A percentile compares a stretch with the other conserved stretches of the same genome.
These are phyloP conservation scores for Tylopilus vinaceipallidus DNA, from an alignment of 768 basidiomycete species.

Conservation along the genomic window DNA sequence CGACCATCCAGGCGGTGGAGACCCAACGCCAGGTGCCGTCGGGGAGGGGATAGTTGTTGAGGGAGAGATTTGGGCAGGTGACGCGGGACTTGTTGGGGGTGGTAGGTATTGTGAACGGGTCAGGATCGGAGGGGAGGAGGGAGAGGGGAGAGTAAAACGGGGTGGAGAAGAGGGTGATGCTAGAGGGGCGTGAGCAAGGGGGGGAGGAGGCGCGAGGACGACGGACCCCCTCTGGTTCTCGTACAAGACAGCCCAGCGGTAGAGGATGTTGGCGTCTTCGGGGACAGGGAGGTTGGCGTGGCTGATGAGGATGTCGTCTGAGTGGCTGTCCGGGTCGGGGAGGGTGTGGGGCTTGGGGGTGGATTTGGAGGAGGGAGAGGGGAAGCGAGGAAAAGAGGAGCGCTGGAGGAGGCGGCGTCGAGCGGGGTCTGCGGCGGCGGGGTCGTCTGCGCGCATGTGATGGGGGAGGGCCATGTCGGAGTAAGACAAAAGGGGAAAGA, in stretches of 20 bases:
- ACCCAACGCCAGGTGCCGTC: constrained; percentile 84
- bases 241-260: constrained; percentile 76
- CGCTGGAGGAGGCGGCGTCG: constrained; percentile 44
- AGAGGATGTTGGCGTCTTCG: constrained; percentile 46
- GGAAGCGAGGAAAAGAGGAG: constrained; percentile 31
- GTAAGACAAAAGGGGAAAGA: constrained; percentile 3
- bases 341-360: neutral
- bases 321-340: neutral
- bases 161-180: constrained; percentile 65
- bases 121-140: constrained; percentile 70
- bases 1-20: constrained; percentile 80
- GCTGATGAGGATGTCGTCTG: constrained; percentile 34
- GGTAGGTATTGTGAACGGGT: constrained; percentile 65
- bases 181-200: constrained; percentile 29
- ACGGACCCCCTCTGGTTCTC: constrained; percentile 82
- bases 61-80: constrained; percentile 53
- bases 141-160: constrained; percentile 70
- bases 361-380: constrained; percentile 20
- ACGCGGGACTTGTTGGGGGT: constrained; percentile 37
- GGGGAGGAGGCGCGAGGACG: neutral
- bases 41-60: constrained; percentile 67
- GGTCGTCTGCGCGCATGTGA: constrained; percentile 39
- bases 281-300: constrained; percentile 18
- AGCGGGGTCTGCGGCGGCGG: constrained; percentile 43
- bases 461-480: constrained; percentile 34